Percentiles rank a stretch among this genome's conserved stretches.
These are phyloP conservation scores for Sequoiadendron giganteum DNA, from an alignment of 75 land plant genomes.

Conservation along the genomic window DNA sequence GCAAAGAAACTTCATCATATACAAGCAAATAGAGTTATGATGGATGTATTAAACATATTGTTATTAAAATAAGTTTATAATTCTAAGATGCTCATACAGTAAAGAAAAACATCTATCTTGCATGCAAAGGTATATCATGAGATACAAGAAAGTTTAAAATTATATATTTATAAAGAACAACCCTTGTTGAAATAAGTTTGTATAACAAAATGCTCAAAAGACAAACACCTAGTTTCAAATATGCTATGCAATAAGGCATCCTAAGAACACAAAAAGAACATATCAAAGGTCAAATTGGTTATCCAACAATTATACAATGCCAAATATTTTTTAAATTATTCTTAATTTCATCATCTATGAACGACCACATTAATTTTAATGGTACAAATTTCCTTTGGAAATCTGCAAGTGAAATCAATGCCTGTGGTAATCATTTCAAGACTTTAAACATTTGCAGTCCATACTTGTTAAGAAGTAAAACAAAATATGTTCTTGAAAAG, in stretches of 20 bases:
- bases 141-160: not conserved
- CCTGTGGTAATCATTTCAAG: not conserved
- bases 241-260: not conserved
- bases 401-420: not conserved
- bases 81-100: not conserved
- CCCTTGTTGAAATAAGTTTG: not conserved
- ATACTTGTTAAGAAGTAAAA: not conserved
- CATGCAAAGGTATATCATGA: too few species aligned
- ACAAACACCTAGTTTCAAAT: not conserved
- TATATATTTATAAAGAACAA: not conserved
- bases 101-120: not conserved
- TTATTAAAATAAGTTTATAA: not conserved
- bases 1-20: slow-evolving; percentile 72
- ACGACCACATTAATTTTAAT: not conserved
- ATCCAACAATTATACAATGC: not conserved
- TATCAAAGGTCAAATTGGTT: not conserved
- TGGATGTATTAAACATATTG: not conserved
- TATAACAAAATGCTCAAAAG: not conserved
- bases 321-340: not conserved
- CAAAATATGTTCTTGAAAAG: not conserved
- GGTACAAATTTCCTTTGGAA: not conserved
- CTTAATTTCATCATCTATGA: not conserved
- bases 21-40: slow-evolving; percentile 6
- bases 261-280: not conserved
- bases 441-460: not conserved